Percentiles rank a stretch among this genome's conserved stretches.
Conservation (phyloP, 176 grass and related monocot genomes). For the Themeda triandra region DNA sequence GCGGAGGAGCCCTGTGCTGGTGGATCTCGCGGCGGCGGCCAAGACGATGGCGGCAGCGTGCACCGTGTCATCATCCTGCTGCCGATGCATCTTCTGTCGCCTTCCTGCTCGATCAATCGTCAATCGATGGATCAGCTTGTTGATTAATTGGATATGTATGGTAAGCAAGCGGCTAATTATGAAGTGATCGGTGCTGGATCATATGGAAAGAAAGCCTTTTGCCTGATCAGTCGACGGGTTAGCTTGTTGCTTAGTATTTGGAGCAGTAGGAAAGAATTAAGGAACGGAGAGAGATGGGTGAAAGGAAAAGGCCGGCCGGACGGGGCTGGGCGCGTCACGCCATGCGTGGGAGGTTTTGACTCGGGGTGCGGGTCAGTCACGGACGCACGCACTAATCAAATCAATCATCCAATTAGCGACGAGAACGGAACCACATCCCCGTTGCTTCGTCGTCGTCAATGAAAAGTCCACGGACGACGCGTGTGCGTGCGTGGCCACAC, state of each 20-base stretch:
- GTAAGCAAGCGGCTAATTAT: background rate
- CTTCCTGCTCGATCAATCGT: background rate
- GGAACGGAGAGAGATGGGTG: background rate
- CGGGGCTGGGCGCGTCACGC: background rate
- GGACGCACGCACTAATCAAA: background rate
- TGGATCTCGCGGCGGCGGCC: slow-evolving; percentile 37
- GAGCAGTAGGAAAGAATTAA: background rate
- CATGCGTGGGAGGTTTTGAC: background rate
- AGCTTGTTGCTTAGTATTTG: background rate
- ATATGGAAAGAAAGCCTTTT: background rate
- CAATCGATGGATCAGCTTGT: background rate
- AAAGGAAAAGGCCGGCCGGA: background rate
- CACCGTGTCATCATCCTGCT: slow-evolving; percentile 39
- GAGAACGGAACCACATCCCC: background rate
- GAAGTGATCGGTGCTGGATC: background rate
- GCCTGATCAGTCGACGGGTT: background rate
- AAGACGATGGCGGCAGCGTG: slow-evolving; percentile 60
- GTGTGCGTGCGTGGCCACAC: background rate
- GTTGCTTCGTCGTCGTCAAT: background rate
- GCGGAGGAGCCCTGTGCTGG: background rate
- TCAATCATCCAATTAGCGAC: background rate
- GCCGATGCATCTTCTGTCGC: background rate
- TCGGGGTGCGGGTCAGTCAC: background rate
- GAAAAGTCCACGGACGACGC: background rate
- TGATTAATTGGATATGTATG: background rate